Conservation (phyloP, 2,329 filamentous ascomycete genomes). For the Diaporthe sp. region DNA sequence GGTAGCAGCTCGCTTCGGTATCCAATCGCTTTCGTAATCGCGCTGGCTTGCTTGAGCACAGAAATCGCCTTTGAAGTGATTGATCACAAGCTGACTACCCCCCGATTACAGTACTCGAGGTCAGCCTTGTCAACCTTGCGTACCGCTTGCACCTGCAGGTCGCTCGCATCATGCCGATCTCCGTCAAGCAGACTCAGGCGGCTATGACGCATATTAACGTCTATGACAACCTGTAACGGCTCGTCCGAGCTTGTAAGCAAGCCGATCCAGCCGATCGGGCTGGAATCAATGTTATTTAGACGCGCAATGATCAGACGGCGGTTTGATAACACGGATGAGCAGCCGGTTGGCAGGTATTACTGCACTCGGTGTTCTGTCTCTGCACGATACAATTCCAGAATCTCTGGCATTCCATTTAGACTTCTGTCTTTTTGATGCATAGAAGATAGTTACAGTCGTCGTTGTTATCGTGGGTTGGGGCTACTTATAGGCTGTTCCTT, state of each 20-base stretch:
- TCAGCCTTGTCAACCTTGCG: background rate
- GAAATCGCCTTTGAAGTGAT: background rate
- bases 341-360: background rate
- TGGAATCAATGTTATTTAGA: background rate
- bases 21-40: background rate
- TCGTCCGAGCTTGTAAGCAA: conserved; percentile 7
- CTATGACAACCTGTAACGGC: background rate
- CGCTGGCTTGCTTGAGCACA: background rate
- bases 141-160: background rate
- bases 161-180: background rate
- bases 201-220: background rate
- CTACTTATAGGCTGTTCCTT: background rate
- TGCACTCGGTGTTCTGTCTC: background rate
- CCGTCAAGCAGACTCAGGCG: background rate
- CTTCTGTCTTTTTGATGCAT: background rate
- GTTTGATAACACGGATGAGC: background rate
- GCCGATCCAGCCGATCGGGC: background rate
- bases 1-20: background rate
- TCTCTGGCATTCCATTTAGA: background rate
- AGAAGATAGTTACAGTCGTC: background rate
- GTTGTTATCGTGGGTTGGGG: background rate
- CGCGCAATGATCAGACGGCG: background rate
- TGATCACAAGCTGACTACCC: background rate
- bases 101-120: background rate
- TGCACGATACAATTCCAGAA: background rate